Conservation (phyloP, 2,329 filamentous ascomycete genomes). For the Westerdykella ornata region DNA sequence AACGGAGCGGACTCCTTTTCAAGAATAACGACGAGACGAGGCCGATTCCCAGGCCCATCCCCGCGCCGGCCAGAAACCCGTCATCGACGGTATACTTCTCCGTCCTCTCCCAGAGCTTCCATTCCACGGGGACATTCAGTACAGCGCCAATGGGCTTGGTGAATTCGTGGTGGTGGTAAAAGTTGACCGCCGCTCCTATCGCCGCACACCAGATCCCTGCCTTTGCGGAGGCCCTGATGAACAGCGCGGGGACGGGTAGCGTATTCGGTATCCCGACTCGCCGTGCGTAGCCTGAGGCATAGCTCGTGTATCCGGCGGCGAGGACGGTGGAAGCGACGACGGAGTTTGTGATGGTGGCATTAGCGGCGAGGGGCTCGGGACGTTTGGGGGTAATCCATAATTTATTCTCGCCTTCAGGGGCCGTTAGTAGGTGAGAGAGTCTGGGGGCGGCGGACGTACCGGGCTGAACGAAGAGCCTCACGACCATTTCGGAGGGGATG, state of each 20-base stretch:
- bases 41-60: conserved; percentile 17
- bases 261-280: conserved; percentile 8
- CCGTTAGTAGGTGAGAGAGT: background rate
- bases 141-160: conserved; percentile 4
- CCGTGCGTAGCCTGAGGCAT: conserved; percentile 13
- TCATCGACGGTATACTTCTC: conserved; percentile 23
- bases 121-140: conserved; percentile 7
- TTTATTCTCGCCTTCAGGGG: conserved; percentile 21
- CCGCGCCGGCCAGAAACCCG: conserved; percentile 20
- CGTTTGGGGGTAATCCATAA: conserved; percentile 19
- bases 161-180: conserved; percentile 21
- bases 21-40: conserved; percentile 15
- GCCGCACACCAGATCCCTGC: conserved; percentile 16
- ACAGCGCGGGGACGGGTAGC: conserved; percentile 13
- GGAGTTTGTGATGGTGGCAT: conserved; percentile 23
- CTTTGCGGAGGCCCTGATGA: conserved; percentile 19
- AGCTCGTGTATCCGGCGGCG: conserved; percentile 22
- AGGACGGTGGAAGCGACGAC: conserved; percentile 20
- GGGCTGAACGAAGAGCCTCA: conserved; percentile 24
- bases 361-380: conserved; percentile 23
- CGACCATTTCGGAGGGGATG: conserved; percentile 12
- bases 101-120: conserved; percentile 22
- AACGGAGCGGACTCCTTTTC: conserved; percentile 11
- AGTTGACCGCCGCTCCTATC: conserved; percentile 19
- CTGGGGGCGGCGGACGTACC: conserved; percentile 12